phyloP scores from a whole-genome alignment of 2,329 filamentous ascomycete genomes.

The Samsoniella hepiali region DNA sequence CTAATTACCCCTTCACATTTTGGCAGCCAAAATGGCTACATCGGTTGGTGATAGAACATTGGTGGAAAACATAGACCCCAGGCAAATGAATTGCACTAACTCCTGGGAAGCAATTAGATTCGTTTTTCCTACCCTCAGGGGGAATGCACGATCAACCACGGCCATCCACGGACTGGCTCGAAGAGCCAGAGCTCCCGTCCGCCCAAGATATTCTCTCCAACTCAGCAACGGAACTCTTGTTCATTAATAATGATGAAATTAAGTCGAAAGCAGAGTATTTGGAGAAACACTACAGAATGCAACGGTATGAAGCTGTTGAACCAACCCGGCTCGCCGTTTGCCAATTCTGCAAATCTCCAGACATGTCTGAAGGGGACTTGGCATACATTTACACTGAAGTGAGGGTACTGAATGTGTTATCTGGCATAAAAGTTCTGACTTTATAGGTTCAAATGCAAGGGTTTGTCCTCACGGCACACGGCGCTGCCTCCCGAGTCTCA shows the following conservation, averaged over 20 bases:
- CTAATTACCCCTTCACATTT: too few relatives aligned
- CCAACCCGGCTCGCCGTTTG: slow-evolving; percentile 65
- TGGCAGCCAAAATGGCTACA: neutral
- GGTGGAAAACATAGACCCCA: neutral
- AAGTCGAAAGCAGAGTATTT: slow-evolving; percentile 60
- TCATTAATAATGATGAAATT: neutral
- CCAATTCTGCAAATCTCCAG: slow-evolving; percentile 49
- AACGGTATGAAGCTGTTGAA: slow-evolving; percentile 70
- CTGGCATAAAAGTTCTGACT: neutral
- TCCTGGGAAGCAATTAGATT: slow-evolving; percentile 1
- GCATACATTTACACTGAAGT: slow-evolving; percentile 70
- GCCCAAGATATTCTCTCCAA: neutral
- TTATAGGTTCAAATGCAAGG: slow-evolving; percentile 63
- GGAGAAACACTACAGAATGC: slow-evolving; percentile 68
- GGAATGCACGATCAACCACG: neutral
- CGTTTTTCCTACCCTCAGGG: neutral
- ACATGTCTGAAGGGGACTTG: slow-evolving; percentile 54
- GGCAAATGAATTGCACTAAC: neutral
- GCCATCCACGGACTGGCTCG: slow-evolving; percentile 4
- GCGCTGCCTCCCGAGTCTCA: slow-evolving; percentile 63
- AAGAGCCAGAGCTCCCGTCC: neutral
- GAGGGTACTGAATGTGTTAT: slow-evolving; percentile 20
- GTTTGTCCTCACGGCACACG: slow-evolving; percentile 59
- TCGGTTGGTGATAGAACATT: slow-evolving; percentile 8
- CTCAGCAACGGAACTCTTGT: neutral